Evolutionary conservation across 2,329 filamentous ascomycete genomes (phyloP).

Genomic region (Monosporascus ibericus): DNA sequence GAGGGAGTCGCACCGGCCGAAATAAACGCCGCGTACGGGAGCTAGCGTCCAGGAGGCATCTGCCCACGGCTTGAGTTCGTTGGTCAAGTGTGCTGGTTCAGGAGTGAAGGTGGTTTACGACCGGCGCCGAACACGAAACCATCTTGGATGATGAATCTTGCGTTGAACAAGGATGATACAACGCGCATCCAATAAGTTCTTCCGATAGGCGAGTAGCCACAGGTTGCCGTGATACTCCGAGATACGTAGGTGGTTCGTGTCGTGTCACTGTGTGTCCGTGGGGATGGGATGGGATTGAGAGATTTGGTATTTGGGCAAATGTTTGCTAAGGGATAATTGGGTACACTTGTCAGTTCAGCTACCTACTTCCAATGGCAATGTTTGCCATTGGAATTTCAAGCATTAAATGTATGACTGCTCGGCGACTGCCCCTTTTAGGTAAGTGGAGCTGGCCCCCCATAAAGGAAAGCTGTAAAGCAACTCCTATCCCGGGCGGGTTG

Average conservation of each 20-base stretch:
- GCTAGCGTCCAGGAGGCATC: not conserved
- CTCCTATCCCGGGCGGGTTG: no score
- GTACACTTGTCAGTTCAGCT: not conserved
- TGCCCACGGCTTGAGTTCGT: not conserved
- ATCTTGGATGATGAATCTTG: conserved; percentile 9
- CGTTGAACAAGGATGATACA: conserved; percentile 9
- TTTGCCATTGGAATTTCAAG: not conserved
- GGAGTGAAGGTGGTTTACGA: not conserved
- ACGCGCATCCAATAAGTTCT: conserved; percentile 17
- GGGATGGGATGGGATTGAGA: not conserved
- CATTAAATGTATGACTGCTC: not conserved
- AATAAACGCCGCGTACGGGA: conserved; percentile 5
- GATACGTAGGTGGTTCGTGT: conserved; percentile 6
- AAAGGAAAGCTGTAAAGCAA: not conserved
- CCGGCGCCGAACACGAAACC: conserved; percentile 7
- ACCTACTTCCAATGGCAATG: not conserved
- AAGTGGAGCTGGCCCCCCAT: not conserved
- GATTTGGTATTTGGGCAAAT: conserved; percentile 1
- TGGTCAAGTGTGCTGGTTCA: not conserved
- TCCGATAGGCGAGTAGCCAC: conserved; percentile 19
- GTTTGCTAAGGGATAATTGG: not conserved
- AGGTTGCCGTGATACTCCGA: conserved; percentile 13
- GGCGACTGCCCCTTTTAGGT: not conserved
- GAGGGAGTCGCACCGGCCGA: conserved; percentile 3
- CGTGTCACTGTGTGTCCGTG: conserved; percentile 14